Evolutionary conservation across 345 rosid species (phyloP).

Genomic region (Salix koriyanagi): DNA sequence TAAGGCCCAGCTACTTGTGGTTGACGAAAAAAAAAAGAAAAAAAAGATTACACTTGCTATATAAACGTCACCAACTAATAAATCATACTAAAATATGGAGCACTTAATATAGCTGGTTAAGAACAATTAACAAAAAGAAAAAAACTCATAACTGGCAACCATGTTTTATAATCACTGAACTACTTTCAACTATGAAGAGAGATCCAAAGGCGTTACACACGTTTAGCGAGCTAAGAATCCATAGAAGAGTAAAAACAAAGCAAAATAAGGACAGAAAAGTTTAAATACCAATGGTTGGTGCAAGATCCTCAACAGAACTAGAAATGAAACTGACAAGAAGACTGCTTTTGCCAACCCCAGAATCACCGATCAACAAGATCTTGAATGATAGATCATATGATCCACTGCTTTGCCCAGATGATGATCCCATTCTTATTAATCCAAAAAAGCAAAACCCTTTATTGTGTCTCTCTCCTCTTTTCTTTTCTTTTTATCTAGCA

Average conservation of each 20-base stretch:
- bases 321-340: conserved; percentile 97
- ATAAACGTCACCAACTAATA: background rate
- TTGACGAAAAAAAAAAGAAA: background rate
- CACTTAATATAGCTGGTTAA: background rate
- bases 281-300: conserved; percentile 80
- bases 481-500: background rate
- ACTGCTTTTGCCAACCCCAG: conserved; percentile 95
- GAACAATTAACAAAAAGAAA: background rate
- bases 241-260: background rate
- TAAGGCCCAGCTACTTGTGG: background rate
- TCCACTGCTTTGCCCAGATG: conserved; percentile 64
- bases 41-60: too few species aligned
- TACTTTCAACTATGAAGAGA: background rate
- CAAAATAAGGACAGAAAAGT: background rate
- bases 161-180: background rate
- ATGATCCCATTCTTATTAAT: conserved; percentile 60
- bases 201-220: conserved; percentile 10
- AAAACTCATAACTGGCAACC: background rate
- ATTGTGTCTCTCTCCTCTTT: background rate
- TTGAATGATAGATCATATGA: conserved; percentile 80
- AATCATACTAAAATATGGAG: background rate
- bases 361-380: conserved; percentile 95
- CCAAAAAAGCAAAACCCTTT: background rate
- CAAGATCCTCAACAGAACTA: conserved; percentile 58
- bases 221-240: background rate